These are phyloP conservation scores for Boletus speciosus DNA, from an alignment of 768 basidiomycete genomes.

Conservation along the genomic window DNA sequence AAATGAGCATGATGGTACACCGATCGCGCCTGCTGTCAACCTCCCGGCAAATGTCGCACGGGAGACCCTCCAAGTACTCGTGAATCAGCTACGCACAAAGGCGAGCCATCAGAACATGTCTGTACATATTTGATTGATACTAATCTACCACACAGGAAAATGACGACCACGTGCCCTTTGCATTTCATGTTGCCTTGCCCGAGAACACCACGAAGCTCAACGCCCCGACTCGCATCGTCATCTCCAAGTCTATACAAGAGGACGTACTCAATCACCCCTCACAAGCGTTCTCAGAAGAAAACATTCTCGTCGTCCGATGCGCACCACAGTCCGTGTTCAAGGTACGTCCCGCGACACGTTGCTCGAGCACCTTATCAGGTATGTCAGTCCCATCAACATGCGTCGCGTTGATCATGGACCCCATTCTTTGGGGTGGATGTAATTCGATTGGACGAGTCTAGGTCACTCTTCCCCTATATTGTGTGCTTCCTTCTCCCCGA, in stretches of 20 bases:
- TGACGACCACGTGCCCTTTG: slow-evolving; percentile 90
- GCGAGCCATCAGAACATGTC: slow-evolving; percentile 39
- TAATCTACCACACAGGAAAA: slow-evolving; percentile 31
- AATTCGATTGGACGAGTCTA: slow-evolving; percentile 27
- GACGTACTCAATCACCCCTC: slow-evolving; percentile 78
- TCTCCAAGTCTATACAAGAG: slow-evolving; percentile 77
- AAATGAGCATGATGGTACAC: slow-evolving; percentile 77
- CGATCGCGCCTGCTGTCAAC: slow-evolving; percentile 84
- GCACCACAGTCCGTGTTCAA: slow-evolving; percentile 95
- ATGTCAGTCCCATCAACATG: slow-evolving; percentile 19
- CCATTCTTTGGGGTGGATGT: slow-evolving; percentile 2
- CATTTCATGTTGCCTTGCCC: slow-evolving; percentile 81
- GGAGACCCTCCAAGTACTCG: slow-evolving; percentile 81
- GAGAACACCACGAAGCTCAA: slow-evolving; percentile 45
- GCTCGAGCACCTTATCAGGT: slow-evolving; percentile 90
- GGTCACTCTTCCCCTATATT: slow-evolving; percentile 92
- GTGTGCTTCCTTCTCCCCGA: slow-evolving; percentile 94
- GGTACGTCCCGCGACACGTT: slow-evolving; percentile 90
- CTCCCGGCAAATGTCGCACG: slow-evolving; percentile 83
- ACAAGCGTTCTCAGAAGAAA: slow-evolving; percentile 75
- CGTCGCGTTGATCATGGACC: slow-evolving; percentile 3
- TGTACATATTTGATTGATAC: slow-evolving; percentile 6
- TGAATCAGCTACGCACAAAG: slow-evolving; percentile 80
- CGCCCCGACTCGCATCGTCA: slow-evolving; percentile 72
- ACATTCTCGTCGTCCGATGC: slow-evolving; percentile 83